These are phyloP conservation scores for Russula earlei DNA, from an alignment of 768 basidiomycete genomes.

Conservation along the genomic window DNA sequence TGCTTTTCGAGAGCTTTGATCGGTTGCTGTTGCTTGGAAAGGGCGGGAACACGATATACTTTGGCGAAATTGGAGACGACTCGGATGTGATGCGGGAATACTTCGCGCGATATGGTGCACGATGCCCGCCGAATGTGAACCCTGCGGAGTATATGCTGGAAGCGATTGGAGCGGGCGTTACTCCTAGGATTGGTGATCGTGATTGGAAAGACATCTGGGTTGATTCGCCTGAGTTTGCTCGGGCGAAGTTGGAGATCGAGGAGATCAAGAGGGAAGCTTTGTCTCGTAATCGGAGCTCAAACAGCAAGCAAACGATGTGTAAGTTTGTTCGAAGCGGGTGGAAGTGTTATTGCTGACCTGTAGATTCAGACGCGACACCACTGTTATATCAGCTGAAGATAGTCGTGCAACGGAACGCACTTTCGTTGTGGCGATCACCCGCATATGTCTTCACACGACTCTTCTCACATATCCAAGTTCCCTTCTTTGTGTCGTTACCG, in stretches of 20 bases:
- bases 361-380: slow-evolving; percentile 42
- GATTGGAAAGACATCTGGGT: slow-evolving; percentile 89
- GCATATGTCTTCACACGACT: slow-evolving; percentile 81
- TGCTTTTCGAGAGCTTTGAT: slow-evolving; percentile 84
- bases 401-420: slow-evolving; percentile 61
- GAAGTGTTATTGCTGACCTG: slow-evolving; percentile 28
- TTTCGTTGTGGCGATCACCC: slow-evolving; percentile 73
- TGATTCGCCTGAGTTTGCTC: slow-evolving; percentile 50
- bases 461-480: slow-evolving; percentile 63
- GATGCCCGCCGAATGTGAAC: slow-evolving; percentile 70
- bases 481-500: slow-evolving; percentile 64
- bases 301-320: slow-evolving; percentile 7
- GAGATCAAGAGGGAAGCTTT: slow-evolving; percentile 29
- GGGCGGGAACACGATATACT: slow-evolving; percentile 89
- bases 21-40: slow-evolving; percentile 58
- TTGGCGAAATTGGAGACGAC: slow-evolving; percentile 78
- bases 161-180: slow-evolving; percentile 78
- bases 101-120: slow-evolving; percentile 65
- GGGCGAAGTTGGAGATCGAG: slow-evolving; percentile 31
- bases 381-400: slow-evolving; percentile 65
- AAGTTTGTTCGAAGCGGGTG: not conserved
- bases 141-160: slow-evolving; percentile 74
- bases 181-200: slow-evolving; percentile 59
- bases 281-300: not conserved
- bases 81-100: slow-evolving; percentile 64